Percentiles rank a stretch among this genome's conserved stretches.
Conservation (phyloP, 768 basidiomycete species). For the Boletus rubroflammeus region DNA sequence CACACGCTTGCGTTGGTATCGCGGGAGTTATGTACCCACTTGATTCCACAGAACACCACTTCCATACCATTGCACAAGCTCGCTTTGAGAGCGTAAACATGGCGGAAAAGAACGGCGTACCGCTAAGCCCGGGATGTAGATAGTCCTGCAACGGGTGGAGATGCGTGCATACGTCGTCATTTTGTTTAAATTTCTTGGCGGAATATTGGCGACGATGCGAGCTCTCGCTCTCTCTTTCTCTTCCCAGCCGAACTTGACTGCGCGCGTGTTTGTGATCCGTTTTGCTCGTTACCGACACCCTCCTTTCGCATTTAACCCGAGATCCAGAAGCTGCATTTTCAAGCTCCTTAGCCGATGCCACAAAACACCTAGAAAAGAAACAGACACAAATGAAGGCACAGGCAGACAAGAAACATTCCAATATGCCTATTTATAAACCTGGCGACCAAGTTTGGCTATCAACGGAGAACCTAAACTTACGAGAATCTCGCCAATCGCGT, state of each 20-base stretch:
- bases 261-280: neutral
- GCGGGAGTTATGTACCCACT: slow-evolving; percentile 41
- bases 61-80: neutral
- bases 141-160: slow-evolving; percentile 51
- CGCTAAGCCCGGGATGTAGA: slow-evolving; percentile 50
- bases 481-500: no score
- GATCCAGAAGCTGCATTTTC: neutral
- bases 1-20: neutral
- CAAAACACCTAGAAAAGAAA: no score
- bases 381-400: no score
- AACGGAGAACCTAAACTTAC: no score
- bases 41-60: slow-evolving; percentile 88
- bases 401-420: no score
- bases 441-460: no score
- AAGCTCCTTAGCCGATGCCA: no score
- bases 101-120: slow-evolving; percentile 35
- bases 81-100: neutral
- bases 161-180: slow-evolving; percentile 50
- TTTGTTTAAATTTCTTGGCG: slow-evolving; percentile 36
- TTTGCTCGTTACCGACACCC: neutral
- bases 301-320: neutral
- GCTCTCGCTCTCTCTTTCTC: neutral
- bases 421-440: no score
- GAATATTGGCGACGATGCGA: neutral
- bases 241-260: neutral